Evolutionary conservation across 2,329 filamentous ascomycete species (phyloP).

Genomic region (Alternaria metachromatica): DNA sequence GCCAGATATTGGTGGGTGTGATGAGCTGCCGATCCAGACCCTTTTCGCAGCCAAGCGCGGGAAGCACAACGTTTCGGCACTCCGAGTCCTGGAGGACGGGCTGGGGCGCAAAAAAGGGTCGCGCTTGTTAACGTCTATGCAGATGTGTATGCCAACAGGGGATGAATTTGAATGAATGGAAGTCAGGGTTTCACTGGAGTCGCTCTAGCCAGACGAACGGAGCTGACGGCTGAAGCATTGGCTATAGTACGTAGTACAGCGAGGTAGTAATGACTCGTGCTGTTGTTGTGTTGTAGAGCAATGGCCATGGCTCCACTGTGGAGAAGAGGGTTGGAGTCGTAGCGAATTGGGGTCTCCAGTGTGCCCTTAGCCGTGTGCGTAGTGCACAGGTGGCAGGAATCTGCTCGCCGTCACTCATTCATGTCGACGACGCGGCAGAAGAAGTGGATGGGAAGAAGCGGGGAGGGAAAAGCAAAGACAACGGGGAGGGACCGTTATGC

Average conservation of each 20-base stretch:
- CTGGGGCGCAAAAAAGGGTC: constrained; percentile 14
- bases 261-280: constrained; percentile 8
- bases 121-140: constrained; percentile 1
- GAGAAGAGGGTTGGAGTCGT: constrained; percentile 17
- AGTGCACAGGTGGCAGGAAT: constrained; percentile 22
- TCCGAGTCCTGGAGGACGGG: constrained; percentile 5
- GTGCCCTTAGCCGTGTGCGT: constrained; percentile 12
- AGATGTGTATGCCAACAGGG: not conserved
- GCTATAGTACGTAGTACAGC: not conserved
- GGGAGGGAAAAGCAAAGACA: constrained; percentile 16
- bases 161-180: not conserved
- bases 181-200: not conserved
- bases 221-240: not conserved
- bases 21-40: constrained; percentile 33
- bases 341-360: constrained; percentile 30
- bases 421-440: constrained; percentile 21
- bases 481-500: constrained; percentile 10
- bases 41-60: constrained; percentile 29
- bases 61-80: constrained; percentile 21
- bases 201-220: not conserved
- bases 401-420: constrained; percentile 19
- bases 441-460: constrained; percentile 20
- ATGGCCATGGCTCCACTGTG: constrained; percentile 28
- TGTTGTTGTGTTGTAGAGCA: constrained; percentile 14
- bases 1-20: constrained; percentile 39